Base-by-base conservation (phyloP, 2,329 filamentous ascomycete genomes). In the Aspergillus sergii region DNA sequence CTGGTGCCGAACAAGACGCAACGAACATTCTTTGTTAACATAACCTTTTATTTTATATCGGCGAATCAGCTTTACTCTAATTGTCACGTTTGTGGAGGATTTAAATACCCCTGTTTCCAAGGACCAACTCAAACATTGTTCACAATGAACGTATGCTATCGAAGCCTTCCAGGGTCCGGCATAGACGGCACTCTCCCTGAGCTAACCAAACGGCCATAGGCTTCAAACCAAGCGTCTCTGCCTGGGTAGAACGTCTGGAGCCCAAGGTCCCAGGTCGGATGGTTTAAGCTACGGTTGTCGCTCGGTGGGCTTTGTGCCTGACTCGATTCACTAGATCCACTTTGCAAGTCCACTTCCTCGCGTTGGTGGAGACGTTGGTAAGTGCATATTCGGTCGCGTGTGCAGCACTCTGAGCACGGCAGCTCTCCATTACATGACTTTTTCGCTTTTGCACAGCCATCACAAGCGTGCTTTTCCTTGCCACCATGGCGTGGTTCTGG, bases 401-500 rank as follows among this genome's bases (percentile, higher is more conserved):
- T 63, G 23, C 28, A 58, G 53, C 72, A 75, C 46, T 73, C 71
- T 1, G 62, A 53, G 28, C 72, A 74, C 2, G 72, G 71, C 6
- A 53, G 43, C 14, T 67, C 61, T 9, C 70, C 71, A 32, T 62
- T 69, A 46, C 72, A 74, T 16, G 69, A 71, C 41, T 72, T 73
- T 58, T 71, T 71, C 5, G 73, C 64, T 45, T 57, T 66, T 5
- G 71, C 72, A 56, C 71, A 75, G 34, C 66, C 68, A 60, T 75
- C 72, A 61, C 72, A 75, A n/a, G 72, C 72, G 34, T 71, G 68
- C 43, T 69, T 72, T 43, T 70, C 68, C 53, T 74, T 74, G 12
- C 72, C 72, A 2, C 70, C 69, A 34, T 63, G 66, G 16, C 65
- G 65, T 26, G 66, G 65, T 14, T 71, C 63, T 23, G 72, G 72